Conservation (phyloP, 768 basidiomycete species). For the Collybiopsis confluens region DNA sequence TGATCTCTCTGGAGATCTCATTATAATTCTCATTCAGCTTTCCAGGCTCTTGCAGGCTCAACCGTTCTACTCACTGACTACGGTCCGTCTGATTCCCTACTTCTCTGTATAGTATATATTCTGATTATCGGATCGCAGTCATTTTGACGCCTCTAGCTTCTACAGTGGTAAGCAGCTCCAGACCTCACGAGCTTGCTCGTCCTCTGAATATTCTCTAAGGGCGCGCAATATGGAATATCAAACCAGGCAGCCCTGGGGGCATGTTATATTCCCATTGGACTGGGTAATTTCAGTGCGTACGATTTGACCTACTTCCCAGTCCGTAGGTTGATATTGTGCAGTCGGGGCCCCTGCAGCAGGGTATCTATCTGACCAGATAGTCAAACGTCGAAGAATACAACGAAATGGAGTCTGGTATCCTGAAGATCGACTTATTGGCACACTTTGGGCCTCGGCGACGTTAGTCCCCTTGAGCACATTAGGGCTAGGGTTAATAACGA, state of each 20-base stretch:
- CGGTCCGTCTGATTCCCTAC: conserved; percentile 24
- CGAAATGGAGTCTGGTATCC: conserved; percentile 60
- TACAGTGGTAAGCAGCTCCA: conserved; percentile 48
- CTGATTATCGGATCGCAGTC: conserved; percentile 31
- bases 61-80: conserved; percentile 32
- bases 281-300: conserved; percentile 54
- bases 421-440: conserved; percentile 61
- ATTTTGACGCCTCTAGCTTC: conserved; percentile 60
- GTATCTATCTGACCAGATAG: conserved; percentile 48
- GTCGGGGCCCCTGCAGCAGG: conserved; percentile 62
- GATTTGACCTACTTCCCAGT: not conserved
- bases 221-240: conserved; percentile 47
- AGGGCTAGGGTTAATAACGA: conserved; percentile 43
- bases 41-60: conserved; percentile 27
- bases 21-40: not conserved
- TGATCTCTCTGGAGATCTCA: not conserved
- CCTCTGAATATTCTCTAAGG: conserved; percentile 31
- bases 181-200: not conserved
- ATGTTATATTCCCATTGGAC: conserved; percentile 55
- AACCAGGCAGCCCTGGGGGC: conserved; percentile 57
- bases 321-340: conserved; percentile 16
- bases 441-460: conserved; percentile 39
- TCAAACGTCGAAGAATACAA: conserved; percentile 42
- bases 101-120: conserved; percentile 11
- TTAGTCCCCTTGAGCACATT: conserved; percentile 53